Evolutionary conservation across 78 protist species (phyloP).

Genomic region (Dictyostelium purpureum): DNA sequence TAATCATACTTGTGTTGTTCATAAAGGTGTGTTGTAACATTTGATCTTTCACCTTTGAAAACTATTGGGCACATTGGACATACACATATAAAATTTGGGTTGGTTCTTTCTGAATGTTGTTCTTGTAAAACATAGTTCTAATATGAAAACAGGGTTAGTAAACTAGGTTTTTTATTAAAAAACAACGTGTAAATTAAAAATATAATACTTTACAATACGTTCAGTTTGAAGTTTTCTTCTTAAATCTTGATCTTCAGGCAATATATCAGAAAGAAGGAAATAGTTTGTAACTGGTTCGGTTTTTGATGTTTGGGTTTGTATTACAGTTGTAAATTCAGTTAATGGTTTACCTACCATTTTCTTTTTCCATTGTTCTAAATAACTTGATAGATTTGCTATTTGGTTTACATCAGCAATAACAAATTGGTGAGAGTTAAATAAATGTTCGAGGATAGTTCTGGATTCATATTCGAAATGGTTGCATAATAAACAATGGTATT

Average conservation of each 20-base stretch:
- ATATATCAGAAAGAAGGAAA: constrained; percentile 40
- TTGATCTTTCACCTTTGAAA: constrained; percentile 55
- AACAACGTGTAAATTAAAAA: neutral
- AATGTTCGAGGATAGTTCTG: constrained; percentile 48
- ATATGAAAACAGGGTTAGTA: neutral
- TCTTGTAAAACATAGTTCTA: constrained; percentile 39
- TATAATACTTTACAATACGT: neutral
- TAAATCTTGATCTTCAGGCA: constrained; percentile 53
- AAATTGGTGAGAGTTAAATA: constrained; percentile 26
- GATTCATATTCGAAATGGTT: constrained; percentile 28
- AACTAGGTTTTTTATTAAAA: neutral
- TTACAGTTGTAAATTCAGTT: constrained; percentile 18
- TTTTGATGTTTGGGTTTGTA: constrained; percentile 12
- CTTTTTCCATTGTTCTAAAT: constrained; percentile 40
- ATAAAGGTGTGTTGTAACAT: constrained; percentile 23
- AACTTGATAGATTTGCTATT: constrained; percentile 38
- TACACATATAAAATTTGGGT: constrained; percentile 14
- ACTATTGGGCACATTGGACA: constrained; percentile 69
- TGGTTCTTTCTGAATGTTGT: constrained; percentile 50
- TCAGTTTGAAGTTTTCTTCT: constrained; percentile 54
- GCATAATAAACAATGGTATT: constrained; percentile 41
- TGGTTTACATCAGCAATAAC: constrained; percentile 62
- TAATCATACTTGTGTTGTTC: constrained; percentile 50
- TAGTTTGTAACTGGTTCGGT: constrained; percentile 10
- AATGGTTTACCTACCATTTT: constrained; percentile 23